Percentiles rank a stretch among this genome's conserved stretches.
Evolutionary conservation across 345 rosid species (phyloP).

Genomic region (Salix dunnii): DNA sequence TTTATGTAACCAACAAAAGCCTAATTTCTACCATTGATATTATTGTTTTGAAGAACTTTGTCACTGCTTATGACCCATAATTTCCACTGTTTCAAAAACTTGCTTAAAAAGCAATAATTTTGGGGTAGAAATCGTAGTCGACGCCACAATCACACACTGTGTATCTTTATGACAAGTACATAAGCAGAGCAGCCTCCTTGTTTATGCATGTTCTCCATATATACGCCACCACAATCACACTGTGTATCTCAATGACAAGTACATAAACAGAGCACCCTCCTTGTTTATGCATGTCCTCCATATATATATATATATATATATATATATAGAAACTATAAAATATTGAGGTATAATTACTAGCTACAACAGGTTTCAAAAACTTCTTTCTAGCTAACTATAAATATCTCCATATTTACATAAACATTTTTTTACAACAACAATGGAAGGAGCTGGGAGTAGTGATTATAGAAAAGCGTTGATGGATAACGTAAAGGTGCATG

Average conservation of each 20-base stretch:
- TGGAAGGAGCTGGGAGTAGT: background rate
- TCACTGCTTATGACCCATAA: background rate
- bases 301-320: too few species aligned
- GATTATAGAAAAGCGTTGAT: slow-evolving; percentile 16
- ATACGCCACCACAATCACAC: too few species aligned
- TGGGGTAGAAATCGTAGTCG: background rate
- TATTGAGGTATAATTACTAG: too few species aligned
- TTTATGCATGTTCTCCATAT: background rate
- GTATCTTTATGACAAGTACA: background rate
- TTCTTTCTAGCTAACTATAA: background rate
- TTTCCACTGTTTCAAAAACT: background rate
- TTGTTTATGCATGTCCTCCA: too few species aligned
- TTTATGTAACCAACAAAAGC: background rate
- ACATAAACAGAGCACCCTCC: too few species aligned
- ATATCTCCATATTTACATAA: background rate
- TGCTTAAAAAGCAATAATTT: background rate
- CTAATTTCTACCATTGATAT: background rate
- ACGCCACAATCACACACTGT: background rate
- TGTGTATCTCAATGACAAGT: too few species aligned
- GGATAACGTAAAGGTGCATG: slow-evolving; percentile 50
- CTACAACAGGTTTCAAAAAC: background rate
- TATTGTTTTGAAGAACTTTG: background rate
- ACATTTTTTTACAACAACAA: background rate
- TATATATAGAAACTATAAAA: too few species aligned
- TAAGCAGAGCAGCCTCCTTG: background rate